Conservation (phyloP, 306 rosid genomes). For the Prinsepia uniflora region DNA sequence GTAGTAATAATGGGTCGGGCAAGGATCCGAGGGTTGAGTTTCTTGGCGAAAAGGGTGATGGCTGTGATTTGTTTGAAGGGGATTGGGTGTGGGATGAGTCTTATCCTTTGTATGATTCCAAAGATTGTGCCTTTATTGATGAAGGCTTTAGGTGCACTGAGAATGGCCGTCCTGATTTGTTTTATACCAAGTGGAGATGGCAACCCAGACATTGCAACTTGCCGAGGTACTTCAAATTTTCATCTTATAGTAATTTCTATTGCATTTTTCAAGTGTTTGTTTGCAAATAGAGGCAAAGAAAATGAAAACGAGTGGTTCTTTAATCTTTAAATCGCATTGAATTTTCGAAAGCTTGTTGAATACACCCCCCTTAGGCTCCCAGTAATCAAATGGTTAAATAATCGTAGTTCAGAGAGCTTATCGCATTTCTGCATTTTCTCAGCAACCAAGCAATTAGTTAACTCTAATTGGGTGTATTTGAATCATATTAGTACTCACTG, state of each 20-base stretch:
- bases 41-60: slow-evolving; percentile 42
- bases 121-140: slow-evolving; percentile 62
- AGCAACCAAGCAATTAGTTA: not conserved
- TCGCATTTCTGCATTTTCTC: not conserved
- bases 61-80: slow-evolving; percentile 75
- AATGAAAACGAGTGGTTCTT: not conserved
- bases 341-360: not conserved
- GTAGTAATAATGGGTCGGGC: slow-evolving; percentile 22
- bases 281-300: not conserved
- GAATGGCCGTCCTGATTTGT: slow-evolving; percentile 87
- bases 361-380: too few species aligned
- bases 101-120: slow-evolving; percentile 68
- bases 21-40: slow-evolving; percentile 47
- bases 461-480: not conserved
- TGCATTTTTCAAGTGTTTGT: not conserved
- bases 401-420: not conserved
- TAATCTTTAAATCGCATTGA: not conserved
- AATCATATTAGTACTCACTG: not conserved
- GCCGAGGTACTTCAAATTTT: slow-evolving; percentile 52
- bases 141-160: slow-evolving; percentile 78
- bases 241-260: not conserved
- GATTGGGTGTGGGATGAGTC: slow-evolving; percentile 89
- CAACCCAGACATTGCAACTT: slow-evolving; percentile 76
- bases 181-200: slow-evolving; percentile 94
- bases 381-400: too few species aligned